Percentiles rank a stretch among this genome's conserved stretches.
Conservation (phyloP, 108 stramenopile species). For the Nitzschia putrida region DNA sequence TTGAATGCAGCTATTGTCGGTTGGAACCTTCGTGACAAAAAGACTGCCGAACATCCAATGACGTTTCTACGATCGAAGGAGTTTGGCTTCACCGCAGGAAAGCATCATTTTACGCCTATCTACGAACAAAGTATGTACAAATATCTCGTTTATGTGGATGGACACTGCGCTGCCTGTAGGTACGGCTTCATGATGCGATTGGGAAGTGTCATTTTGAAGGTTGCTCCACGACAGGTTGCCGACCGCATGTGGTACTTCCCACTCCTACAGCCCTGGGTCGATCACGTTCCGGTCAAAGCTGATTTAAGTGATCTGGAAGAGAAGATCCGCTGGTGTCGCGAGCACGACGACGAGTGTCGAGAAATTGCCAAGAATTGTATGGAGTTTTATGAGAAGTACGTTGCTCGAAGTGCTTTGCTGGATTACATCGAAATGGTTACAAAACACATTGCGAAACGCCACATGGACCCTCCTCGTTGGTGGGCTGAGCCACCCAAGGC, state of each 20-base stretch:
- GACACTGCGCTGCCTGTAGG: constrained; percentile 99
- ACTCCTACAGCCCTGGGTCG: constrained; percentile 90
- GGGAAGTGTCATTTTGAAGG: constrained; percentile 97
- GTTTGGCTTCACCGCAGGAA: constrained; percentile 90
- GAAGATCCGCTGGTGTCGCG: constrained; percentile 95
- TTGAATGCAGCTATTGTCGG: constrained; percentile 96
- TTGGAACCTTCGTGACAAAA: constrained; percentile 98
- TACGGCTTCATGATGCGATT: constrained; percentile 99
- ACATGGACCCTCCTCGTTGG: constrained; percentile 74
- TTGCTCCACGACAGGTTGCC: constrained; percentile 87
- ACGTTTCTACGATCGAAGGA: constrained; percentile 79
- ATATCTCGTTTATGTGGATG: constrained; percentile 97
- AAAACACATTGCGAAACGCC: constrained; percentile 77
- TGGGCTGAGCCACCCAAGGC: constrained; percentile 60
- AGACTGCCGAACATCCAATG: constrained; percentile 85
- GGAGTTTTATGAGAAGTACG: constrained; percentile 83
- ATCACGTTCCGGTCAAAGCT: constrained; percentile 95
- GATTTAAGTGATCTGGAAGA: constrained; percentile 97
- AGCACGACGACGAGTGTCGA: constrained; percentile 93
- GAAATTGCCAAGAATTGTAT: constrained; percentile 83
- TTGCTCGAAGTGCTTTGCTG: constrained; percentile 75
- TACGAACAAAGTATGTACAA: constrained; percentile 98
- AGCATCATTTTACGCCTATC: constrained; percentile 95
- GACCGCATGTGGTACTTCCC: constrained; percentile 99
- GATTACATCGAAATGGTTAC: constrained; percentile 95